Conservation (phyloP, 2,329 filamentous ascomycete species). For the Cryphonectria radicalis region DNA sequence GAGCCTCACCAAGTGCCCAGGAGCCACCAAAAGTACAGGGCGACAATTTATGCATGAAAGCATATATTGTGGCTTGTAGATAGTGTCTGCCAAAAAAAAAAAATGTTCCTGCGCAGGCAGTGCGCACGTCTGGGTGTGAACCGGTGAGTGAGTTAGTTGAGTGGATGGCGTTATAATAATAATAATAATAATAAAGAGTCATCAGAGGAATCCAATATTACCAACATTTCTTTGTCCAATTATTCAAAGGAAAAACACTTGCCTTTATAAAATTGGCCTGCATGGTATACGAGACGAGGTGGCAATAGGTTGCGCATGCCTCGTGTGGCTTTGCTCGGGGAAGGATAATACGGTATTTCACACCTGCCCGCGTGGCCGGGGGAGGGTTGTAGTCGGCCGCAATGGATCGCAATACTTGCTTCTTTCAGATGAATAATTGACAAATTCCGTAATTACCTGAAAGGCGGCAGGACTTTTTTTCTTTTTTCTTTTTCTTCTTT, state of each 20-base stretch:
- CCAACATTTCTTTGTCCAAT: background rate
- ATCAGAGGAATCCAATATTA: background rate
- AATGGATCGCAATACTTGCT: too few species aligned
- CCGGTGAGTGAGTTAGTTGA: background rate
- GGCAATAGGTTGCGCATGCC: background rate
- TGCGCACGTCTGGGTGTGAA: background rate
- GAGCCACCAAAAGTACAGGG: background rate
- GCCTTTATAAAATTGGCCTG: background rate
- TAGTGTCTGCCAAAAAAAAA: too few species aligned
- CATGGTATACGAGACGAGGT: background rate
- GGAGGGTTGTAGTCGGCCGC: too few species aligned
- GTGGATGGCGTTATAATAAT: too few species aligned
- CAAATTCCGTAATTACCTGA: background rate
- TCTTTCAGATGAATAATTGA: background rate
- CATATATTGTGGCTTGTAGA: background rate
- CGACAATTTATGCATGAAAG: background rate
- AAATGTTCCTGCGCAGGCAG: background rate
- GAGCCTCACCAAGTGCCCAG: background rate
- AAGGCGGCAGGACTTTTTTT: background rate
- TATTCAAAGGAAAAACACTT: background rate
- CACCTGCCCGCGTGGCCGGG: background rate
- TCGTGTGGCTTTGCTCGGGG: background rate
- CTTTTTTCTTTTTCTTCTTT: too few species aligned
- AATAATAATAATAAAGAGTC: too few species aligned
- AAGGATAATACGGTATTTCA: background rate